A percentile compares a stretch with the other conserved stretches of the same genome.
These are phyloP conservation scores for Aspergillus niger DNA, from an alignment of 2,329 filamentous ascomycete genomes.

Conservation along the genomic window DNA sequence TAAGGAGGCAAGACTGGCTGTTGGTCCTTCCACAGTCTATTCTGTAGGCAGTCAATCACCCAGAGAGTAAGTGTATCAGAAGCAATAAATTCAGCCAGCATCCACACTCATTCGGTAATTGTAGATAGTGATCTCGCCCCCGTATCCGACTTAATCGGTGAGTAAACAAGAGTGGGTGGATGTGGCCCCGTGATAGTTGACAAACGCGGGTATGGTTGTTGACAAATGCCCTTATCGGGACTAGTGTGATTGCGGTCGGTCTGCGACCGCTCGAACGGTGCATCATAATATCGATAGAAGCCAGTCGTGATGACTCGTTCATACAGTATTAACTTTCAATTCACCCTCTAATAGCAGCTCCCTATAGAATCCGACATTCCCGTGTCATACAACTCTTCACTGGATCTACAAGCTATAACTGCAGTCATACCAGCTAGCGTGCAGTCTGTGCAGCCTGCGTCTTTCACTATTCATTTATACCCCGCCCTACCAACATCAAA, in stretches of 20 bases:
- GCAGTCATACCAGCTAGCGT: neutral
- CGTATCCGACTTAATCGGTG: neutral
- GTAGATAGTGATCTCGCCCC: neutral
- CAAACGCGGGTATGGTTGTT: constrained; percentile 30
- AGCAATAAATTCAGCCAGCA: neutral
- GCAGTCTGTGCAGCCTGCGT: neutral
- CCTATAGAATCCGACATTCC: neutral
- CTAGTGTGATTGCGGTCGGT: constrained; percentile 24
- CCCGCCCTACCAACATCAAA: too few relatives aligned
- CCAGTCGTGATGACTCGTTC: too few relatives aligned
- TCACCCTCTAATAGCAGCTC: neutral
- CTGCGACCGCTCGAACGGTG: neutral
- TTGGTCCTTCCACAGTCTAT: neutral
- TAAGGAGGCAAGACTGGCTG: neutral
- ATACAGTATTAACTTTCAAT: neutral
- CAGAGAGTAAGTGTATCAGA: neutral
- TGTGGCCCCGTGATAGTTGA: neutral
- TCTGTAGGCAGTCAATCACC: neutral
- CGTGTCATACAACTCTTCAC: neutral
- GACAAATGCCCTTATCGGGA: constrained; percentile 40
- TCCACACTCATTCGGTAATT: neutral
- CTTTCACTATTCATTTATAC: too few relatives aligned
- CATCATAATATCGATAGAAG: too few relatives aligned
- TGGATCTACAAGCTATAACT: neutral
- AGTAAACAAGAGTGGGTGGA: constrained; percentile 11